phyloP scores from a whole-genome alignment of 805 yeast genomes.

The Kluyveromyces siamensis region DNA sequence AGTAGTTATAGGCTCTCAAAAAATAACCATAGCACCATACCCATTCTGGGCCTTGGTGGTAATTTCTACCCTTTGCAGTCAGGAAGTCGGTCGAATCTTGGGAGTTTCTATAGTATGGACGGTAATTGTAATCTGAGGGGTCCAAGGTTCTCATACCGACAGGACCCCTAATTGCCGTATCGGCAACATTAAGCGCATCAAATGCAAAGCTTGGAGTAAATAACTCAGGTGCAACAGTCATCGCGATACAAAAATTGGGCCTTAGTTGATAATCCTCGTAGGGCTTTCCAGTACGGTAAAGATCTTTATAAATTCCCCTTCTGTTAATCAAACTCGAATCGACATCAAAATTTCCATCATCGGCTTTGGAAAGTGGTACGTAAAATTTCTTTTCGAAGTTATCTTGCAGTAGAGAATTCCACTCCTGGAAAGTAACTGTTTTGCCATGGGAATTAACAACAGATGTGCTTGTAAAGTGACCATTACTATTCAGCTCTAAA shows the following conservation, averaged over 20 bases:
- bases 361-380: slow-evolving; percentile 54
- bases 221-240: slow-evolving; percentile 91
- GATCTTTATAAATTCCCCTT: slow-evolving; percentile 90
- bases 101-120: slow-evolving; percentile 79
- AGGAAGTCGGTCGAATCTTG: slow-evolving; percentile 81
- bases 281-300: slow-evolving; percentile 71
- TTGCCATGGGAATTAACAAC: slow-evolving; percentile 57
- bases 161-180: slow-evolving; percentile 70
- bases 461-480: slow-evolving; percentile 45
- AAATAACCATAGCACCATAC: slow-evolving; percentile 87
- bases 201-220: slow-evolving; percentile 56
- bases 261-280: slow-evolving; percentile 91
- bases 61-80: slow-evolving; percentile 90
- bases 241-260: slow-evolving; percentile 87
- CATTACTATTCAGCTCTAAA: slow-evolving; percentile 42
- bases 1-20: slow-evolving; percentile 61
- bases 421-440: slow-evolving; percentile 46
- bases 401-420: slow-evolving; percentile 63
- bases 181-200: slow-evolving; percentile 64
- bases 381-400: slow-evolving; percentile 77
- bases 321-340: slow-evolving; percentile 66
- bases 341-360: slow-evolving; percentile 54
- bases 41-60: slow-evolving; percentile 99
- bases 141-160: slow-evolving; percentile 88
- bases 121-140: slow-evolving; percentile 84